A percentile compares a stretch with the other conserved stretches of the same genome.
phyloP scores from a whole-genome alignment of 345 rosid genomes.

The Erucastrum elatum region DNA sequence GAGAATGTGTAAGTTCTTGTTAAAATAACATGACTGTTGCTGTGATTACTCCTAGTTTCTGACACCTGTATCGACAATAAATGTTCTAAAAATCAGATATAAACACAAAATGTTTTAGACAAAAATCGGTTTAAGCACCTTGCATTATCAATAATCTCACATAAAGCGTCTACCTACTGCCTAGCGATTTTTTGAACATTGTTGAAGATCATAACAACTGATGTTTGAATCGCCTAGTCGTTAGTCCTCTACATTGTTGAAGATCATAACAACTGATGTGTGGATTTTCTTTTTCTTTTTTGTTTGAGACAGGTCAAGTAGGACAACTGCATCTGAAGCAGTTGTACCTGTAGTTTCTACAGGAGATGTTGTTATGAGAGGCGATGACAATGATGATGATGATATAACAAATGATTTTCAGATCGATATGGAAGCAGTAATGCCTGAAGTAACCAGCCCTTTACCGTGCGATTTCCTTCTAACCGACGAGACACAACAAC shows the following conservation, averaged over 20 bases:
- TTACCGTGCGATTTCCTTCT: slow-evolving; percentile 37
- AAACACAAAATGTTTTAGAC: too few relatives aligned
- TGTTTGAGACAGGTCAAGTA: slow-evolving; percentile 57
- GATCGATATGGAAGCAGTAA: slow-evolving; percentile 32
- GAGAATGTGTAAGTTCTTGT: not conserved
- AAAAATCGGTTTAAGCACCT: too few relatives aligned
- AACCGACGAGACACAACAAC: slow-evolving; percentile 52
- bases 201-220: slow-evolving; percentile 8
- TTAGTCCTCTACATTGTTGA: not conserved
- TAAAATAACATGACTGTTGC: not conserved
- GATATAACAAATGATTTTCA: slow-evolving; percentile 14
- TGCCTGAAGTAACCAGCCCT: slow-evolving; percentile 44
- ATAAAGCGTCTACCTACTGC: not conserved
- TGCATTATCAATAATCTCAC: too few relatives aligned
- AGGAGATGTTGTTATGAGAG: slow-evolving; percentile 32
- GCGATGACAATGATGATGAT: slow-evolving; percentile 8
- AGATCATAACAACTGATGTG: slow-evolving; percentile 12
- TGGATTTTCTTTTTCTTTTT: not conserved
- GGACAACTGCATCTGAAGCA: slow-evolving; percentile 63
- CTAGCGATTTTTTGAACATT: not conserved
- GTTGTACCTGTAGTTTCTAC: slow-evolving; percentile 49
- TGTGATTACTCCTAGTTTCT: not conserved
- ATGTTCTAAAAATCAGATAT: too few relatives aligned
- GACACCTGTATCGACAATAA: not conserved
- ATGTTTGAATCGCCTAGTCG: not conserved